Evolutionary conservation across 768 basidiomycete genomes (phyloP).

Genomic region (Tricholoma sp.): DNA sequence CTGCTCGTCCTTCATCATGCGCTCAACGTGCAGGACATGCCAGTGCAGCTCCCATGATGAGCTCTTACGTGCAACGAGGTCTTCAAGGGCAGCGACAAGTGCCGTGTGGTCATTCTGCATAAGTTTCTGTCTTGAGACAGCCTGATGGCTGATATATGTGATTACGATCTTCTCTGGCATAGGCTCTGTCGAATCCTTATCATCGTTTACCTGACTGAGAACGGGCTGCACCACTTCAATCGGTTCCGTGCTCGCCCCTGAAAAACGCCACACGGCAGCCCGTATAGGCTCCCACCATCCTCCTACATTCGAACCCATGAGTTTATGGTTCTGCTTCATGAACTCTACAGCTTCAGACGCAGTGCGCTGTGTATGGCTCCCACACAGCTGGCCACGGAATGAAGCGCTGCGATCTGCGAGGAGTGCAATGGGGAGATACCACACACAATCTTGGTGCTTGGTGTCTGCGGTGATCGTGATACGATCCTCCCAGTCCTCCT

Average conservation of each 20-base stretch:
- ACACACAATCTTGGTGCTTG: constrained; percentile 44
- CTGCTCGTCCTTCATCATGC: constrained; percentile 72
- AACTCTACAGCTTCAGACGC: constrained; percentile 64
- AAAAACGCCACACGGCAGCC: constrained; percentile 60
- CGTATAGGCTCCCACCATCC: constrained; percentile 82
- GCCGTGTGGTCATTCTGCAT: constrained; percentile 48
- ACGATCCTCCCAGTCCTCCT: constrained; percentile 71
- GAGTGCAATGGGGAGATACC: constrained; percentile 66
- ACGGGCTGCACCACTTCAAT: neutral
- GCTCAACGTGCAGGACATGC: constrained; percentile 60
- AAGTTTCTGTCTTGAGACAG: constrained; percentile 44
- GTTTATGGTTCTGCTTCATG: constrained; percentile 30
- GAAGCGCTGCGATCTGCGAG: constrained; percentile 75
- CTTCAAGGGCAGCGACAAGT: constrained; percentile 48
- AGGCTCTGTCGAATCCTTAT: constrained; percentile 19
- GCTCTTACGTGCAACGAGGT: constrained; percentile 38
- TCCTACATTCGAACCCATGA: constrained; percentile 38
- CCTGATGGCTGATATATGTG: constrained; percentile 71
- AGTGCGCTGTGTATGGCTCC: constrained; percentile 61
- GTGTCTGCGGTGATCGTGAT: constrained; percentile 23
- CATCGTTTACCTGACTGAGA: neutral
- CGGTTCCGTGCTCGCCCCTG: constrained; percentile 34
- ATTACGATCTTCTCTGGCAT: constrained; percentile 49
- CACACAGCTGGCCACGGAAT: constrained; percentile 61
- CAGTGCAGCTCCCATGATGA: constrained; percentile 55